Evolutionary conservation across 805 yeast species (phyloP).

Genomic region (Clavispora santaluciae): DNA sequence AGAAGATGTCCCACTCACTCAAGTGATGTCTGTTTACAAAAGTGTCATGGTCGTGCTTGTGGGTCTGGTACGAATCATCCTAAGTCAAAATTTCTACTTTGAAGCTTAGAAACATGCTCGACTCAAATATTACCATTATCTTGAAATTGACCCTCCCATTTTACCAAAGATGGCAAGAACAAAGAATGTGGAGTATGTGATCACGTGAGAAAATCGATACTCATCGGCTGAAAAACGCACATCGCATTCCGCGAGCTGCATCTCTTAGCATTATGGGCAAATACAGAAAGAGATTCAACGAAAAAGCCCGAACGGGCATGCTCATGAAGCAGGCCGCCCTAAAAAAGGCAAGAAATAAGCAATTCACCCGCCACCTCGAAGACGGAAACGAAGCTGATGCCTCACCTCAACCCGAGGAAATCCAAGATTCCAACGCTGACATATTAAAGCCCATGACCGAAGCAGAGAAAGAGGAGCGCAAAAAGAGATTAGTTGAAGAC

Average conservation of each 20-base stretch:
- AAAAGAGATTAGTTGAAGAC: slow-evolving; percentile 57
- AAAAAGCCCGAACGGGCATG: slow-evolving; percentile 81
- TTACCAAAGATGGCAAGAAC: too few relatives aligned
- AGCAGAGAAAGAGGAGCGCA: slow-evolving; percentile 59
- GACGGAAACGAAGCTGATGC: slow-evolving; percentile 23
- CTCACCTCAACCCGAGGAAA: slow-evolving; percentile 8
- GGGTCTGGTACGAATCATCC: too few relatives aligned
- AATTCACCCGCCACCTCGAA: slow-evolving; percentile 44
- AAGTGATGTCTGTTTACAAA: too few relatives aligned
- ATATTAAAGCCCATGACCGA: slow-evolving; percentile 57
- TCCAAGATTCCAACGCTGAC: slow-evolving; percentile 54
- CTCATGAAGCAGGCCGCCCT: slow-evolving; percentile 72
- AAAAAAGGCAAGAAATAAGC: slow-evolving; percentile 64
- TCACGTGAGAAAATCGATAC: not conserved
- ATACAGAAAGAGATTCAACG: slow-evolving; percentile 75
- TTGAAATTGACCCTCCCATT: too few relatives aligned
- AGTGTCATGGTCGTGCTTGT: not conserved
- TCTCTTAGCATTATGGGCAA: slow-evolving; percentile 56
- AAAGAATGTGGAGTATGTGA: not conserved
- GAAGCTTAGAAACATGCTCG: too few relatives aligned
- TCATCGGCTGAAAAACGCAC: not conserved
- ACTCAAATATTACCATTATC: too few relatives aligned
- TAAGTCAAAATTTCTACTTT: too few relatives aligned
- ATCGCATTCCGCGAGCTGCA: not conserved
- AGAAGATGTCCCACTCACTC: too few relatives aligned